phyloP scores from a whole-genome alignment of 495 filamentous ascomycete genomes.

The Cercophora sp. region DNA sequence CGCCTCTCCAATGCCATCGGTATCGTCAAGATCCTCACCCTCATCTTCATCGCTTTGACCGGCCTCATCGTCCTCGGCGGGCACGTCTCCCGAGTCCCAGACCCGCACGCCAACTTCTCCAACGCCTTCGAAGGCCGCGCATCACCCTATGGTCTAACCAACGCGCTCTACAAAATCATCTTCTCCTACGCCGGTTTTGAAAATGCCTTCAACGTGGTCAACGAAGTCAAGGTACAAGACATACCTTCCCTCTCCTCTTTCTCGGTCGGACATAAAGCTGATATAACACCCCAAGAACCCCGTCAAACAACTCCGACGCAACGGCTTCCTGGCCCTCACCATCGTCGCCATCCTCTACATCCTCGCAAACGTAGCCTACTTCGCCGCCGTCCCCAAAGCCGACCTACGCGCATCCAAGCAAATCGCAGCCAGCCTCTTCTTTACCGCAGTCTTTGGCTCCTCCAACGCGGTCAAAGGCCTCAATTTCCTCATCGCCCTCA shows the following conservation, averaged over 20 bases:
- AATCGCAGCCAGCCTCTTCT: constrained; percentile 57
- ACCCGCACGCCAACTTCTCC: constrained; percentile 55
- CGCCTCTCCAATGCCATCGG: constrained; percentile 54
- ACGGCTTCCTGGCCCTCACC: constrained; percentile 39
- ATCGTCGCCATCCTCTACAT: constrained; percentile 55
- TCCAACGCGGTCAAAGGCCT: constrained; percentile 48
- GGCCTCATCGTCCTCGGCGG: constrained; percentile 60
- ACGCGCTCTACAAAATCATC: constrained; percentile 58
- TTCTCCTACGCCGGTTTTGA: constrained; percentile 60
- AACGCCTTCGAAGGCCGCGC: constrained; percentile 53
- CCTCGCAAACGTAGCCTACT: constrained; percentile 60
- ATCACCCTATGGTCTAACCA: constrained; percentile 48
- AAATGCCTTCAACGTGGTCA: constrained; percentile 63
- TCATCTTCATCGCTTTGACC: constrained; percentile 56
- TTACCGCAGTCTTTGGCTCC: constrained; percentile 55
- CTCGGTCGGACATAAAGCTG: background rate
- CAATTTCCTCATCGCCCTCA: constrained; percentile 59
- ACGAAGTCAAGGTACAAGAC: constrained; percentile 50
- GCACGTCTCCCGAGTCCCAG: constrained; percentile 46
- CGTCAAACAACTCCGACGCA: constrained; percentile 52
- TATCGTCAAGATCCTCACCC: constrained; percentile 51
- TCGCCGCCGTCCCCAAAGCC: constrained; percentile 53
- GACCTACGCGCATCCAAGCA: constrained; percentile 50
- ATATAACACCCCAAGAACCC: constrained; percentile 39
- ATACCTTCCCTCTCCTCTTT: background rate